A percentile compares a stretch with the other conserved stretches of the same genome.
phyloP scores from a whole-genome alignment of 73 alveolate genomes.

The Durusdinium trenchii region DNA sequence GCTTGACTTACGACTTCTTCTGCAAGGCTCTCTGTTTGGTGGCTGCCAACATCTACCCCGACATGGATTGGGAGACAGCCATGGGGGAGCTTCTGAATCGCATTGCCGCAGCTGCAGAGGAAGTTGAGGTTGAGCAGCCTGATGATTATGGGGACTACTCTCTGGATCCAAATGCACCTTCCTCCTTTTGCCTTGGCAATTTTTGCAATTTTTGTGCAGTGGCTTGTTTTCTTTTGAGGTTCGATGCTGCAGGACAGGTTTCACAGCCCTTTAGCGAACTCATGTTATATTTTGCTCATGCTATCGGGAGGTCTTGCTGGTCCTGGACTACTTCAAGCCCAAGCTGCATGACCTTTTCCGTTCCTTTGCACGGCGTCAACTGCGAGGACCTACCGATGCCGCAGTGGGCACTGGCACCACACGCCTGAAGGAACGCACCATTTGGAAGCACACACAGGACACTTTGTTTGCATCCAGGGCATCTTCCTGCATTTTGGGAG shows the following conservation, averaged over 20 bases:
- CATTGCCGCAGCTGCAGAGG: conserved; percentile 79
- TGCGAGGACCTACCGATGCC: conserved; percentile 82
- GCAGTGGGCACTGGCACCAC: conserved; percentile 70
- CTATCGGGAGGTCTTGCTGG: conserved; percentile 1
- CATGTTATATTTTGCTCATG: neutral
- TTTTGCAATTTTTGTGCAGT: no score
- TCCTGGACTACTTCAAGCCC: conserved; percentile 89
- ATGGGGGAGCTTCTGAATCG: conserved; percentile 92
- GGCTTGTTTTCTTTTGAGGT: no score
- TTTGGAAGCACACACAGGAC: conserved; percentile 91
- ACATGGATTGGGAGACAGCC: conserved; percentile 80
- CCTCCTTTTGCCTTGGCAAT: neutral
- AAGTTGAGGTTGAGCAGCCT: neutral
- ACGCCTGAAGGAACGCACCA: conserved; percentile 82
- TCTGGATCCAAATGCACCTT: conserved; percentile 59
- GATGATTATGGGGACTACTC: conserved; percentile 69
- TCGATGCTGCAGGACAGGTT: no score
- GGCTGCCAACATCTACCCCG: conserved; percentile 63
- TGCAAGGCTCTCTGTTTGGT: conserved; percentile 89
- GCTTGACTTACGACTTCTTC: conserved; percentile 83
- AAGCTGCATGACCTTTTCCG: conserved; percentile 89
- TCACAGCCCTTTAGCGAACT: neutral
- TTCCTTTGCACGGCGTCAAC: conserved; percentile 81
- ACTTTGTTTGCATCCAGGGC: conserved; percentile 51
- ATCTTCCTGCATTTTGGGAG: conserved; percentile 5